Conservation (phyloP, 345 rosid species). For the Pistacia atlantica region DNA sequence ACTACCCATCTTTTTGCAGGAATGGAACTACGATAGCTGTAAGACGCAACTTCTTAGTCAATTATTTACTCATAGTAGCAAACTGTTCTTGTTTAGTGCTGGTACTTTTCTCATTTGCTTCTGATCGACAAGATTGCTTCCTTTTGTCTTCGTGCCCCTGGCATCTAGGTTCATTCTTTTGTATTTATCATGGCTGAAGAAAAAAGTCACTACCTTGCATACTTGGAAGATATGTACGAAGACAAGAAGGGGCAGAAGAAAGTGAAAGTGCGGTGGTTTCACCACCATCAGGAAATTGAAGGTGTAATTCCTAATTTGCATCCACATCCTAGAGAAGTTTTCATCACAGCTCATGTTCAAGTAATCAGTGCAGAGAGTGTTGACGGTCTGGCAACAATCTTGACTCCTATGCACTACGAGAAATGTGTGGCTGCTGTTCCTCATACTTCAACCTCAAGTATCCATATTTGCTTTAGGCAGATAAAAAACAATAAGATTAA, state of each 20-base stretch:
- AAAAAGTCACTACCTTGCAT: constrained; percentile 36
- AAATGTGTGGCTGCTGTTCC: constrained; percentile 28
- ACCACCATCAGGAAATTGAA: constrained; percentile 35
- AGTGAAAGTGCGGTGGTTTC: constrained; percentile 59
- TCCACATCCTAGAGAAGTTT: constrained; percentile 41
- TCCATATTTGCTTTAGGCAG: constrained; percentile 47
- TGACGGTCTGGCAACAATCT: constrained; percentile 44
- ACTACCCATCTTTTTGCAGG: constrained; percentile 40
- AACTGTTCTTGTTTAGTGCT: background rate
- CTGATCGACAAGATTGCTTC: constrained; percentile 3
- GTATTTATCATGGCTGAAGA: constrained; percentile 44
- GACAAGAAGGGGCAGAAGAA: constrained; percentile 52
- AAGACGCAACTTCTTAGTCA: constrained; percentile 17
- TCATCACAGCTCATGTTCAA: constrained; percentile 47
- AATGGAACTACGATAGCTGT: constrained; percentile 40
- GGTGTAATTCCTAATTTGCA: constrained; percentile 30
- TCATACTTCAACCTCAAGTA: constrained; percentile 12
- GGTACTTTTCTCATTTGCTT: constrained; percentile 11
- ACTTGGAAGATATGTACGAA: constrained; percentile 56
- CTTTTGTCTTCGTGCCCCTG: constrained; percentile 1
- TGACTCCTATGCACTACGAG: constrained; percentile 45
- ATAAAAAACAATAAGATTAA: constrained; percentile 39
- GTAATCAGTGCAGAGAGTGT: constrained; percentile 49
- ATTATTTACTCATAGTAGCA: background rate
- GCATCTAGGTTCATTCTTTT: constrained; percentile 48